A percentile compares a stretch with the other conserved stretches of the same genome.
Conservation (phyloP, 495 filamentous ascomycete species). For the Xylaria grammica region DNA sequence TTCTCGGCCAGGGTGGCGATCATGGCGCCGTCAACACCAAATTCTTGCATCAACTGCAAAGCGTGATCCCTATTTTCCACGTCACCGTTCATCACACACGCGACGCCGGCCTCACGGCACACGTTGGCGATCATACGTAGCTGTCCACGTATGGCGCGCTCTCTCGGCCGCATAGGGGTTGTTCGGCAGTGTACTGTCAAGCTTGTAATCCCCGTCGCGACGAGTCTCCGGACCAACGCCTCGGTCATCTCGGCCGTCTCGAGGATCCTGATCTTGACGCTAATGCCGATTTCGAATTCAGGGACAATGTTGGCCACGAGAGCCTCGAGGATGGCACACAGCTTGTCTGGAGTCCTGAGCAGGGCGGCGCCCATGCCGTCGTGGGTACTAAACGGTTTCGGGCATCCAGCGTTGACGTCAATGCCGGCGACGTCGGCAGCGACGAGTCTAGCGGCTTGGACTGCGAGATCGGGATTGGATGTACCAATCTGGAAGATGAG, state of each 20-base stretch:
- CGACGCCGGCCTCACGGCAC: slow-evolving; percentile 81
- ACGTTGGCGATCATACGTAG: slow-evolving; percentile 77
- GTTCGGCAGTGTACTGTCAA: slow-evolving; percentile 95
- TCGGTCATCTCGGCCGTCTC: slow-evolving; percentile 75
- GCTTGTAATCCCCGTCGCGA: slow-evolving; percentile 85
- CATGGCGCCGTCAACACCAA: slow-evolving; percentile 90
- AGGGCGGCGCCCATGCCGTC: slow-evolving; percentile 96
- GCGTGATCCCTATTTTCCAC: slow-evolving; percentile 74
- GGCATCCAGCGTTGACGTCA: slow-evolving; percentile 96
- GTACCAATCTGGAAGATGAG: slow-evolving; percentile 94
- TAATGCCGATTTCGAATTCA: slow-evolving; percentile 83
- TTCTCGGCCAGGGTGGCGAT: slow-evolving; percentile 90
- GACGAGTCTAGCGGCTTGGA: slow-evolving; percentile 80
- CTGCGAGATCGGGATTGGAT: slow-evolving; percentile 76
- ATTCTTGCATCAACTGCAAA: slow-evolving; percentile 69
- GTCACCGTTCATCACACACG: slow-evolving; percentile 94
- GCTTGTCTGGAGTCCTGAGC: slow-evolving; percentile 77
- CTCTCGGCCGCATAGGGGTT: slow-evolving; percentile 89
- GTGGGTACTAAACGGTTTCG: slow-evolving; percentile 90
- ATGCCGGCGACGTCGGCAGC: slow-evolving; percentile 89
- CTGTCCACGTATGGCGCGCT: slow-evolving; percentile 85
- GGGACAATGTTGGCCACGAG: slow-evolving; percentile 78
- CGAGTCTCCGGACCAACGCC: slow-evolving; percentile 72
- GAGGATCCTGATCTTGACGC: slow-evolving; percentile 91
- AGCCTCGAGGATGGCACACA: slow-evolving; percentile 79